Percentiles rank a stretch among this genome's conserved stretches.
These are phyloP conservation scores for Colletotrichum sp. DNA, from an alignment of 2,329 filamentous ascomycete species.

Conservation along the genomic window DNA sequence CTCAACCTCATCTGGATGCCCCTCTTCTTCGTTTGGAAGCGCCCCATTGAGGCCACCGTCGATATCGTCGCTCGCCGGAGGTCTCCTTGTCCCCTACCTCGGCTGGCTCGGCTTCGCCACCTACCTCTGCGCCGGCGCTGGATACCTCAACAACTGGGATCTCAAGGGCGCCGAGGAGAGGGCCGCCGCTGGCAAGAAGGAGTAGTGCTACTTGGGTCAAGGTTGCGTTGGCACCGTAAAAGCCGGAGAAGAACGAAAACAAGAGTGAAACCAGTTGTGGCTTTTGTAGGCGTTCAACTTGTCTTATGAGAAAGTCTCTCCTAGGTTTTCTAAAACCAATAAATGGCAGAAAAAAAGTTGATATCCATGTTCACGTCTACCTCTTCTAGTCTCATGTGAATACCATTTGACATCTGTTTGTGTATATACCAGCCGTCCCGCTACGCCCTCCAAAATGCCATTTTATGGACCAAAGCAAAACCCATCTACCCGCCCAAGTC, in stretches of 20 bases:
- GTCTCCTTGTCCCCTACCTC: conserved; percentile 80
- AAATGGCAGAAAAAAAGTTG: not conserved
- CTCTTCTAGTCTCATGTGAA: not conserved
- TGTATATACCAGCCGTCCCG: not conserved
- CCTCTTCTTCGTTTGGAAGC: conserved; percentile 82
- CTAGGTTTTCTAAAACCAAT: not conserved
- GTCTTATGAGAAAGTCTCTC: not conserved
- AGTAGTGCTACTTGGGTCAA: conserved; percentile 18
- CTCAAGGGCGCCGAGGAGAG: conserved; percentile 36
- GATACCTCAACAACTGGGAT: conserved; percentile 73
- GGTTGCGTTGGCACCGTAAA: not conserved
- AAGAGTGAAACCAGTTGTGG: not conserved
- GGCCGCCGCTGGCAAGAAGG: conserved; percentile 25
- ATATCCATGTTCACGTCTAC: not conserved
- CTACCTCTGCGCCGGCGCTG: conserved; percentile 76
- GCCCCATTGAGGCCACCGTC: conserved; percentile 74
- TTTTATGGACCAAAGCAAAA: not conserved
- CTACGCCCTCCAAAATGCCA: conserved; percentile 13
- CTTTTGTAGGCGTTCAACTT: not conserved
- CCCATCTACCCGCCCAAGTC: conserved; percentile 3
- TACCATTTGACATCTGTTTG: not conserved
- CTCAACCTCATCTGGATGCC: conserved; percentile 93
- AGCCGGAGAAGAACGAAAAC: not conserved
- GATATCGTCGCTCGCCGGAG: conserved; percentile 79
- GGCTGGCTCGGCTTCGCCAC: conserved; percentile 88